Evolutionary conservation across 192 early-diverging fungal genomes (phyloP), one percentile per base, ranked within the genome.

Genomic region (Rhizoclosmatium sp.): DNA sequence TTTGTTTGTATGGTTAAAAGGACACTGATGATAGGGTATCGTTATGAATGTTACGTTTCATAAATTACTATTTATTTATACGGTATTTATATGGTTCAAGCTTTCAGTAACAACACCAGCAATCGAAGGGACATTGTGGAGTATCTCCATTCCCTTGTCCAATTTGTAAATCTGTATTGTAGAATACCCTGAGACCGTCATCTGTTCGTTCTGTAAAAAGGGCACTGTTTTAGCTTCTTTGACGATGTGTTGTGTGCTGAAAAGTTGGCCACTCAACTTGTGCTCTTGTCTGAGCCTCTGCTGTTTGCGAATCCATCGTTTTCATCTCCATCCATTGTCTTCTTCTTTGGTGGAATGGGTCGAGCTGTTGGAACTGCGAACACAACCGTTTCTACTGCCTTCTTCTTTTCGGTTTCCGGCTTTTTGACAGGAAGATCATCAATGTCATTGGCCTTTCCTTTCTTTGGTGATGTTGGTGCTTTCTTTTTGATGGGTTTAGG

Each of bases 31-130:
- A 16, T 58, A 10, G 10, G 12, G 10, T n/a, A n/a, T 58, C n/a
- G 54, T 16, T 65, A 40, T 14, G n/a, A 39, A 4, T 39, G n/a
- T 65, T 40, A 19, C 40, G n/a, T n/a, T 39, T 39, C 58, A 65
- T 58, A 19, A 58, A 12, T 12, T 19, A n/a, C 12, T 19, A 40
- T 14, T n/a, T 31, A 65, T 16, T n/a, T 65, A 39, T 40, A 65
- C 14, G n/a, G 0, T 39, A 14, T 14, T 59, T 21, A 59, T n/a
- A 16, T 2, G 21, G 40, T 16, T 14, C n/a, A 72, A 58, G 44
- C 31, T 39, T 47, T 78, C 54, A 78, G 59, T 46, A 78, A 45
- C 76, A 78, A 59, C 76, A 78, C 66, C 76, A 69, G 59, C 76
- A 78, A 7, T 78, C 67, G 58, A 78, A 78, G 47, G 76, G 76